Evolutionary conservation across 1,284 basidiomycete genomes (phyloP).

Genomic region (Leccinum griseonigrum): DNA sequence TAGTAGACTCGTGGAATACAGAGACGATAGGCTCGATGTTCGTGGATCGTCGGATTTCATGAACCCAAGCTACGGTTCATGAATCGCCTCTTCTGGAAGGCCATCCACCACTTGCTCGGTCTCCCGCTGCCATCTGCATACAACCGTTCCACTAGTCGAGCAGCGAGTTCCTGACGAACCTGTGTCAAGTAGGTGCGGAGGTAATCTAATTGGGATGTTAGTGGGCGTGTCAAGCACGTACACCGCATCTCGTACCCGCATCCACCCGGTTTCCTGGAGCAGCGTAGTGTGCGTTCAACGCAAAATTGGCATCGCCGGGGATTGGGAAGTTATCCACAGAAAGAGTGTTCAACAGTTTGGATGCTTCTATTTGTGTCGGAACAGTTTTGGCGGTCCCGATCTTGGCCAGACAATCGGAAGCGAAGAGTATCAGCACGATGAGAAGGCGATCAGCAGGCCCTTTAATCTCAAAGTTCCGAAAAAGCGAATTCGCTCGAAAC

Average conservation of each 20-base stretch:
- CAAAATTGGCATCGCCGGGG: slow-evolving; percentile 95
- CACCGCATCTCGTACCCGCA: slow-evolving; percentile 59
- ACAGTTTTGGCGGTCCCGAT: slow-evolving; percentile 66
- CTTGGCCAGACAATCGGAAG: slow-evolving; percentile 95
- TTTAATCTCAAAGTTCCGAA: slow-evolving; percentile 99
- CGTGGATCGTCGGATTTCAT: slow-evolving; percentile 29
- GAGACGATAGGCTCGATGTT: not conserved
- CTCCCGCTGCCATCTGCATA: slow-evolving; percentile 86
- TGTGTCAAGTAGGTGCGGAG: slow-evolving; percentile 92
- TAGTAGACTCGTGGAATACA: slow-evolving; percentile 10
- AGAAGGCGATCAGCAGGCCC: slow-evolving; percentile 94
- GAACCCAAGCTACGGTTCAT: slow-evolving; percentile 85
- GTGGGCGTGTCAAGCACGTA: not conserved
- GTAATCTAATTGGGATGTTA: slow-evolving; percentile 54
- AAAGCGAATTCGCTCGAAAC: slow-evolving; percentile 98
- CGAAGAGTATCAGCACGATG: slow-evolving; percentile 97
- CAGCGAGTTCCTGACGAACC: slow-evolving; percentile 87
- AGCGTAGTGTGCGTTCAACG: slow-evolving; percentile 91
- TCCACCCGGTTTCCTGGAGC: slow-evolving; percentile 77
- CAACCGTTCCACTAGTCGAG: slow-evolving; percentile 82
- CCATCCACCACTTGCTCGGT: slow-evolving; percentile 99
- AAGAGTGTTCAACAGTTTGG: slow-evolving; percentile 86
- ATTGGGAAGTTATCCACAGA: slow-evolving; percentile 92
- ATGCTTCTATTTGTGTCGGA: slow-evolving; percentile 82
- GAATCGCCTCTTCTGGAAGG: slow-evolving; percentile 96